Base-by-base conservation (phyloP, 768 basidiomycete genomes). In the Asterophora lycoperdoides region DNA sequence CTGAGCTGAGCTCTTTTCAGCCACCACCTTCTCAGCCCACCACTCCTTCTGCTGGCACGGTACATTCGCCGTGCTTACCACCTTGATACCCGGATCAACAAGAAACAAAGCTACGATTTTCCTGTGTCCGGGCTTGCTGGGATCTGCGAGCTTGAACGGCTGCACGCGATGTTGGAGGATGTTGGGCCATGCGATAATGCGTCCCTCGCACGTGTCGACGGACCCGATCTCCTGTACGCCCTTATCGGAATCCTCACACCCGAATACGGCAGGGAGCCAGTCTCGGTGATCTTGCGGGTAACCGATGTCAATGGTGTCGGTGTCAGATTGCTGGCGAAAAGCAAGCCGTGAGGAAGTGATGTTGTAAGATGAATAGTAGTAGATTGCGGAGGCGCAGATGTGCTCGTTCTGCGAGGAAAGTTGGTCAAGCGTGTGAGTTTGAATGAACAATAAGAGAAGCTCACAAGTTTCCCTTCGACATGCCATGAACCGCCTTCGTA, bases 351-450 rank as follows among this genome's bases (percentile, higher is more conserved):
- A 51, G 15, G 19, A 7, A 7, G 52, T 57, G 32, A 57, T 52
- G 44, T 57, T 57, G 19, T 41, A n/a, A 9, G 13, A 49, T 34
- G 54, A 53, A 23, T 57, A 57, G 33, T 54, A 57, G 32, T 57
- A 57, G 29, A 57, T 48, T 9, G 56, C 53, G 1, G 53, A 54
- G 13, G 56, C 56, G 39, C 56, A 57, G 9, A 57, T 57, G 34
- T 57, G 56, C 34, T 57, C 56, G 32, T 57, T 57, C 56, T 57
- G 11, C 6, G 23, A 20, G 5, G 9, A 13, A n/a, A 45, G 23
- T 3, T 14, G 32, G 1, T 14, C 28, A 23, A 13, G 26, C 13
- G 8, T 10, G 1, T 28, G 23, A 2, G 15, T 34, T 5, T 1
- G 13, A 7, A 43, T 2, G 18, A 7, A n/a, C 34, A 32, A 34